A percentile compares a stretch with the other conserved stretches of the same genome.
Evolutionary conservation across 2,329 filamentous ascomycete genomes (phyloP).

Genomic region (Penicillium sp.): DNA sequence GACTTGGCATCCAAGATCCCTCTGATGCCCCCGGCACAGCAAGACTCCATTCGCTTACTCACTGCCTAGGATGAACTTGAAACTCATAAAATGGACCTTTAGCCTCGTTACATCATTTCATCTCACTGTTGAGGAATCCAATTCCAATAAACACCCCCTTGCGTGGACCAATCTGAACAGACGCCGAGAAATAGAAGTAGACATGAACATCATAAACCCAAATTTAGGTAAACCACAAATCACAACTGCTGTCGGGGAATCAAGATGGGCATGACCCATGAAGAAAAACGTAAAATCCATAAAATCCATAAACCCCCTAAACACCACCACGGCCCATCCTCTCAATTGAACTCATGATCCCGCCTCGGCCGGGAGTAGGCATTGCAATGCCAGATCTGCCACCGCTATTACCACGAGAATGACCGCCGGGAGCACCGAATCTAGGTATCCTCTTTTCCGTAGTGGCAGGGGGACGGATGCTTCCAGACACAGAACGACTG

Average conservation of each 20-base stretch:
- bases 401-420: constrained; percentile 37
- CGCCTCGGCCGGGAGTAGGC: constrained; percentile 48
- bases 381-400: constrained; percentile 39
- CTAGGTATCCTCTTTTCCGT: constrained; percentile 33
- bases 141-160: not conserved
- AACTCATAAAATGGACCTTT: not conserved
- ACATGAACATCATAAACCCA: constrained; percentile 4
- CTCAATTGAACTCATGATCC: constrained; percentile 82
- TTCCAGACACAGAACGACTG: constrained; percentile 30
- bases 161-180: not conserved
- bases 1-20: not conserved
- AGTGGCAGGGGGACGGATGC: constrained; percentile 32
- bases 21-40: not conserved
- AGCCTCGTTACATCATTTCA: constrained; percentile 1
- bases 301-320: constrained; percentile 8
- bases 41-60: not conserved
- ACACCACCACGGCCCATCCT: constrained; percentile 66
- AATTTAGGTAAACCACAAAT: not conserved
- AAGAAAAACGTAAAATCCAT: not conserved
- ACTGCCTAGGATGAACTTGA: not conserved
- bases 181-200: not conserved
- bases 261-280: not conserved
- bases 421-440: constrained; percentile 31
- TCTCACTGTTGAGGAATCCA: not conserved
- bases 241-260: not conserved